These are phyloP conservation scores for Miscanthus lutarioriparius DNA, from an alignment of 176 grass and related monocot species.

Conservation along the genomic window DNA sequence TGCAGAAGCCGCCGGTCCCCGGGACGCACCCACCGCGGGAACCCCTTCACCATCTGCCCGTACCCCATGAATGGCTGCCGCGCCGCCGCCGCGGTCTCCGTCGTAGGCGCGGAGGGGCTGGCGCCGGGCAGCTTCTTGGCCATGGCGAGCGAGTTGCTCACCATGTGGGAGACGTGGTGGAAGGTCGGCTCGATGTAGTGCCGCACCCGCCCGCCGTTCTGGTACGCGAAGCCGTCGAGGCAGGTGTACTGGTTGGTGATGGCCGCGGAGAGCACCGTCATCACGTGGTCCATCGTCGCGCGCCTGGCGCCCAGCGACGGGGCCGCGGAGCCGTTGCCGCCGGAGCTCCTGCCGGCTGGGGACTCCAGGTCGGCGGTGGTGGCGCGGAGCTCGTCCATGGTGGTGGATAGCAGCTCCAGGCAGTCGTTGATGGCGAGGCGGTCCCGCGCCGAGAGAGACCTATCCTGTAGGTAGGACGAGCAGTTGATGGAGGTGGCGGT, in stretches of 20 bases:
- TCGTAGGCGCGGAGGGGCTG: background rate
- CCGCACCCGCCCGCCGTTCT: conserved; percentile 34
- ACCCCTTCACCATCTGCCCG: conserved; percentile 56
- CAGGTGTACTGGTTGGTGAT: conserved; percentile 92
- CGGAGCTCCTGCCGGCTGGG: background rate
- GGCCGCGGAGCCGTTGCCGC: background rate
- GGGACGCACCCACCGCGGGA: conserved; percentile 60
- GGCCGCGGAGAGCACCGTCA: conserved; percentile 73
- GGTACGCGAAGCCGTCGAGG: conserved; percentile 67
- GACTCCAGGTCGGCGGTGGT: conserved; percentile 35
- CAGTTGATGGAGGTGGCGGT: conserved; percentile 46
- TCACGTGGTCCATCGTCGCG: conserved; percentile 41
- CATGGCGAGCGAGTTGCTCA: conserved; percentile 93
- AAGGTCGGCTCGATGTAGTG: conserved; percentile 45
- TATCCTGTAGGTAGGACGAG: conserved; percentile 43
- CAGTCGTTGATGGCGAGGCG: conserved; percentile 65
- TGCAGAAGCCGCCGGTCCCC: conserved; percentile 70
- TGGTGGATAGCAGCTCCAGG: conserved; percentile 59
- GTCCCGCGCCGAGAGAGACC: conserved; percentile 32
- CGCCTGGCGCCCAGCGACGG: background rate
- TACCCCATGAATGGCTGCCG: conserved; percentile 65
- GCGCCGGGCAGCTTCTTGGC: conserved; percentile 58
- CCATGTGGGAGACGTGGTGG: conserved; percentile 53
- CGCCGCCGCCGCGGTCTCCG: background rate
- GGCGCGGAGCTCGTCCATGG: conserved; percentile 62